Evolutionary conservation across 1,284 basidiomycete species (phyloP).

Genomic region (Tilletia caries): DNA sequence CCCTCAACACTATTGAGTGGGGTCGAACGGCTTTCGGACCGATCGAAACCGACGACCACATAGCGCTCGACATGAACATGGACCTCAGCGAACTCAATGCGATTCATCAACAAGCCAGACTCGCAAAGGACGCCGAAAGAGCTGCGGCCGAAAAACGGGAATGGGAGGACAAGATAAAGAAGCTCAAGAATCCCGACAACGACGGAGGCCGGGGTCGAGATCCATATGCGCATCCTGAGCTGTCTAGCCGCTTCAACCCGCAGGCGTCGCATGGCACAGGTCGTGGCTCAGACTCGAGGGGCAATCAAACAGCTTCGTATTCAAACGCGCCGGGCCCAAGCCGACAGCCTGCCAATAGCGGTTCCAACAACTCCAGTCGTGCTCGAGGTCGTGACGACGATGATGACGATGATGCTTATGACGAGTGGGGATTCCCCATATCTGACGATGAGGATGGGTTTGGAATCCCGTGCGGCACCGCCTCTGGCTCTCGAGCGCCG

Average conservation of each 20-base stretch:
- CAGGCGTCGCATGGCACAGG: too few species aligned
- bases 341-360: too few species aligned
- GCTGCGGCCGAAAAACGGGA: neutral
- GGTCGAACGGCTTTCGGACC: neutral
- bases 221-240: neutral
- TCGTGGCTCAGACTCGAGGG: too few species aligned
- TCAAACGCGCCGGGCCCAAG: too few species aligned
- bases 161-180: neutral
- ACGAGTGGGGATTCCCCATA: neutral
- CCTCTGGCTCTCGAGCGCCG: neutral
- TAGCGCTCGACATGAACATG: neutral
- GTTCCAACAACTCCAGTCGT: too few species aligned
- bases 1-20: neutral
- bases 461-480: neutral
- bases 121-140: neutral
- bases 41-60: neutral
- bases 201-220: neutral
- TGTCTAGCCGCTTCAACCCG: neutral
- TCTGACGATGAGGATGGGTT: neutral
- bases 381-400: neutral
- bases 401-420: neutral
- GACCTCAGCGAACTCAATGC: slow-evolving; percentile 9
- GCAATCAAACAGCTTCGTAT: too few species aligned
- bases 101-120: neutral
- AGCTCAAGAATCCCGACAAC: neutral